A percentile compares a stretch with the other conserved stretches of the same genome.
Evolutionary conservation across 2,329 filamentous ascomycete genomes (phyloP).

Genomic region (Pyricularia pennisetigena): DNA sequence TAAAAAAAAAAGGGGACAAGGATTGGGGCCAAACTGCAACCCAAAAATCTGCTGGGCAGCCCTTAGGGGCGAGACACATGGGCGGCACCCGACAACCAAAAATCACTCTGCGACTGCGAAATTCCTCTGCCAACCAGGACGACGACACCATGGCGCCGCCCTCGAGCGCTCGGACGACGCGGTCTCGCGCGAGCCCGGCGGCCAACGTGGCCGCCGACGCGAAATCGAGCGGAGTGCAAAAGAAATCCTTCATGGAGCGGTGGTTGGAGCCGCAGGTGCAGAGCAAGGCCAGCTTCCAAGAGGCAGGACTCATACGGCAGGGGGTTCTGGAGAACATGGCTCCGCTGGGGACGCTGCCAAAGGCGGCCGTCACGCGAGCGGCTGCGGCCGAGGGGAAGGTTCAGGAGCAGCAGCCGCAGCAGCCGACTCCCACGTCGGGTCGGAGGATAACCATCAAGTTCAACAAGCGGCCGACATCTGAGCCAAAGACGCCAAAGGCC

Average conservation of each 20-base stretch:
- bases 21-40: background rate
- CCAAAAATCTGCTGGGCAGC: background rate
- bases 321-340: constrained; percentile 79
- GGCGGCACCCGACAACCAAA: background rate
- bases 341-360: constrained; percentile 65
- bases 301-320: constrained; percentile 61
- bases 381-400: constrained; percentile 28
- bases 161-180: background rate
- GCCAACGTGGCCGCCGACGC: background rate
- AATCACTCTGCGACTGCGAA: background rate
- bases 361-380: constrained; percentile 39
- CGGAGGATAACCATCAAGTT: background rate
- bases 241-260: constrained; percentile 40
- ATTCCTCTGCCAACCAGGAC: background rate
- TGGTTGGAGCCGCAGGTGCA: constrained; percentile 48
- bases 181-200: background rate
- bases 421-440: background rate
- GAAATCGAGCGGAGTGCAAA: constrained; percentile 14
- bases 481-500: background rate
- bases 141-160: background rate
- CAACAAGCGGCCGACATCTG: background rate
- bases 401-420: constrained; percentile 10
- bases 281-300: constrained; percentile 64
- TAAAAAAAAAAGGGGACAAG: background rate
- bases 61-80: constrained; percentile 1